Evolutionary conservation across 1,284 basidiomycete species (phyloP).

Genomic region (Puccinia horiana): DNA sequence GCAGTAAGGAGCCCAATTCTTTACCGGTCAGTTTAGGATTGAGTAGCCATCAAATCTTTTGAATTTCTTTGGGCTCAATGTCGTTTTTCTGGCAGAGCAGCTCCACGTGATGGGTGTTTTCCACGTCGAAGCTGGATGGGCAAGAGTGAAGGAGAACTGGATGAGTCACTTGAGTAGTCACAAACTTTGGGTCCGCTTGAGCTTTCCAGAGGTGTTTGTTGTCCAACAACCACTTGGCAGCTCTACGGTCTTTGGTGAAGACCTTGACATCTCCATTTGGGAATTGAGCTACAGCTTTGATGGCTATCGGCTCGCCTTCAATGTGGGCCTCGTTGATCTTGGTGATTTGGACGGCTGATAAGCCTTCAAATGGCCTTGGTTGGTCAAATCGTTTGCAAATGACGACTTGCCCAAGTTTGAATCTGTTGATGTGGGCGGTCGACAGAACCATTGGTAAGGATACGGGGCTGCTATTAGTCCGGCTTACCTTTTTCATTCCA

Average conservation of each 20-base stretch:
- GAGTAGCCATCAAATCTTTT: background rate
- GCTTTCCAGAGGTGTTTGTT: background rate
- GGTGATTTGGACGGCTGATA: background rate
- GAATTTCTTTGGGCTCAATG: conserved; percentile 3
- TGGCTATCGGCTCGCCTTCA: background rate
- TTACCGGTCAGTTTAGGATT: background rate
- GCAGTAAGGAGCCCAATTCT: background rate
- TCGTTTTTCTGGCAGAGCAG: conserved; percentile 3
- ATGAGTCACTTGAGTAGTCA: background rate
- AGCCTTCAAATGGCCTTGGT: background rate
- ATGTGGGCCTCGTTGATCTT: background rate
- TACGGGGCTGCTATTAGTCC: background rate
- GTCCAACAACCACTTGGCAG: too few relatives aligned
- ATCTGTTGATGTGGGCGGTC: too few relatives aligned
- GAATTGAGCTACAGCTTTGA: background rate
- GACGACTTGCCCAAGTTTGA: too few relatives aligned
- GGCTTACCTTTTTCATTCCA: background rate
- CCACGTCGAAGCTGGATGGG: background rate
- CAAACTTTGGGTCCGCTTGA: background rate
- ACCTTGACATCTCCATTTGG: too few relatives aligned
- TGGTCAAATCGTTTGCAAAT: too few relatives aligned
- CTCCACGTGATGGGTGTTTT: background rate
- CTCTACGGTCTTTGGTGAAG: too few relatives aligned
- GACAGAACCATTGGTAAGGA: background rate
- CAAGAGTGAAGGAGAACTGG: background rate